Conservation (phyloP, 495 filamentous ascomycete species). For the Aspergillus carlsbadensis region DNA sequence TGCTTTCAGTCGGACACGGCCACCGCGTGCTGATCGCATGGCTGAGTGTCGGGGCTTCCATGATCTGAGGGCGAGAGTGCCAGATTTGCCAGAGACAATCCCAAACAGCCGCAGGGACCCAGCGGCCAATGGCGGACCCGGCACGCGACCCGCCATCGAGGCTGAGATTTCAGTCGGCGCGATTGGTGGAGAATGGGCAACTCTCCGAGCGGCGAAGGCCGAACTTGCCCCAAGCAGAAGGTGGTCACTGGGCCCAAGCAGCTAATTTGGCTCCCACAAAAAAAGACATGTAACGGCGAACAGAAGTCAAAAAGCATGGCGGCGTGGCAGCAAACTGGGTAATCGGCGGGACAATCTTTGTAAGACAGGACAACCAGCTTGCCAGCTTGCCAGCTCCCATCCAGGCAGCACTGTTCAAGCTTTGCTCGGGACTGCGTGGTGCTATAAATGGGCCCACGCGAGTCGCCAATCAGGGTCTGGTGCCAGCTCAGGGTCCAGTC, state of each 20-base stretch:
- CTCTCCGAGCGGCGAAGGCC: not conserved
- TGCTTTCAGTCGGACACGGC: too few relatives aligned
- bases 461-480: not conserved
- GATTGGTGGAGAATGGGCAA: conserved; percentile 7
- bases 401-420: too few relatives aligned
- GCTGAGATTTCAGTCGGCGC: not conserved
- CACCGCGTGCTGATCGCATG: too few relatives aligned
- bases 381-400: too few relatives aligned
- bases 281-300: too few relatives aligned
- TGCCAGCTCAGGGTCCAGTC: not conserved
- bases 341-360: too few relatives aligned
- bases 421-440: not conserved
- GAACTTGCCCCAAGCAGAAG: conserved; percentile 9
- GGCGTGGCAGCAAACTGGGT: too few relatives aligned
- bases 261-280: too few relatives aligned
- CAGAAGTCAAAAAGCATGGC: too few relatives aligned
- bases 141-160: not conserved
- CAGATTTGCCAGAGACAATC: not conserved
- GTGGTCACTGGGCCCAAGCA: not conserved
- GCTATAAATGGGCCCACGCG: not conserved
- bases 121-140: not conserved
- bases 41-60: too few relatives aligned
- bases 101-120: not conserved
- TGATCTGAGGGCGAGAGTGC: not conserved
- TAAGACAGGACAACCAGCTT: too few relatives aligned